Base-by-base conservation (phyloP, 2,329 filamentous ascomycete genomes). In the Venturia asperata region DNA sequence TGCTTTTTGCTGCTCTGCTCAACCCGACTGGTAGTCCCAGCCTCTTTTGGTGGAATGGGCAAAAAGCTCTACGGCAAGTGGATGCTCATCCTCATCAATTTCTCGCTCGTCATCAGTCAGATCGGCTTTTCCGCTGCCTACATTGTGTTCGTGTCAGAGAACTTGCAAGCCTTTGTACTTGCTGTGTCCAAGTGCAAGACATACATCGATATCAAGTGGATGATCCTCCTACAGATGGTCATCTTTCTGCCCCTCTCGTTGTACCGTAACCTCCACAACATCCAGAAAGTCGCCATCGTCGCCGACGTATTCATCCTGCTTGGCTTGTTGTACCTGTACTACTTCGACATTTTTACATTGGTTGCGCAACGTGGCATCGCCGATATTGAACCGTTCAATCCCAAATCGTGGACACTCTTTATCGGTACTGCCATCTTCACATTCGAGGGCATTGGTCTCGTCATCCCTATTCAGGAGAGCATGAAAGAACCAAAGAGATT, bases 351-450 rank as follows among this genome's bases (percentile, higher is more conserved):
- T 68, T 80, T 89, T 70, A 97, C 93, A 1, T 87, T 99, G 63
- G 86, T 86, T 68, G 41, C 64, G 5, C 82, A 91, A 64, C 79
- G 84, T 65, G 91, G 91, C 15, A 78, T 96, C 30, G 83, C 91
- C 5, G 94, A 99, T 74, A 92, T 97, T 72, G 85, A 89, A 70
- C 83, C 89, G 72, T 97, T 99, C 82, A 99, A 99, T 79, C 77
- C 88, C 49, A 86, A 89, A 67, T 88, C 92, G 74, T 99, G 95
- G 94, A 96, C 94, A 0, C 83, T 99, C 5, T 97, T 99, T 75
- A 99, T 99, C 71, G 95, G 94, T 67, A 99, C 95, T 0, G 94
- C 95, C 37, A 97, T 99, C 74, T 99, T 99, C 79, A 97, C 94
- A 0, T 99, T 97, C 73, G 94, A 99, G 74, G 94, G 94, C 37